Evolutionary conservation across 2,329 filamentous ascomycete genomes (phyloP), one percentile per base, ranked within the genome.

Genomic region (Aspergillus novoparasiticus): DNA sequence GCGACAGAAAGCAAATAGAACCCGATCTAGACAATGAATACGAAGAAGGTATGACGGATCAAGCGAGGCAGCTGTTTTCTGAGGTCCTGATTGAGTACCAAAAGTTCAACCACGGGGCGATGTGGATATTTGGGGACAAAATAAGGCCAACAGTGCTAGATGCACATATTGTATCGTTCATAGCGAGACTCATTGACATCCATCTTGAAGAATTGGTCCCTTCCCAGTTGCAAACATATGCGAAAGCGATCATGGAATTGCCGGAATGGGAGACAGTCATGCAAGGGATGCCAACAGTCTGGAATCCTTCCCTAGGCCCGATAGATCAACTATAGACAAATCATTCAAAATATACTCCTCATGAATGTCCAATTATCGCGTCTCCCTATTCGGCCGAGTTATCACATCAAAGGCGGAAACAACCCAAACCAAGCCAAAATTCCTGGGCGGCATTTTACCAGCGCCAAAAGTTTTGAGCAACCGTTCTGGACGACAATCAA

Each of bases 111-210:
- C 16, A 14, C 6, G 55, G 60, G 9, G 61, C 55, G 9, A 57
- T 53, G 30, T 65, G 63, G 63, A 63, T 65, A 19, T 65, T 63
- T 39, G 63, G 63, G 9, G 58, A 62, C 26, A 45, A 62, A 3
- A 57, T 55, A 8, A 60, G 63, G 6, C 63, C 63, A n/a, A 65
- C 63, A 4, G 63, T 63, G 43, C 58, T 65, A 3, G 63, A 65
- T 39, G 54, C 63, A 0, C 63, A 65, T 48, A 54, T 63, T 30
- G 63, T 59, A 12, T 41, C 58, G 2, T 65, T 65, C 28, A 57
- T 61, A n/a, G 46, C 54, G n/a, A 58, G 63, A 3, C 39, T 65
- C 9, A 58, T 58, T 12, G 63, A 65, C n/a, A 57, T 65, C 26
- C 34, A 39, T n/a, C 54, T 65, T 1, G 55, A 57, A 9, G 60